Evolutionary conservation across 2,329 filamentous ascomycete genomes (phyloP), one percentile per base, ranked within the genome.

Genomic region (Aspergillus novoparasiticus): DNA sequence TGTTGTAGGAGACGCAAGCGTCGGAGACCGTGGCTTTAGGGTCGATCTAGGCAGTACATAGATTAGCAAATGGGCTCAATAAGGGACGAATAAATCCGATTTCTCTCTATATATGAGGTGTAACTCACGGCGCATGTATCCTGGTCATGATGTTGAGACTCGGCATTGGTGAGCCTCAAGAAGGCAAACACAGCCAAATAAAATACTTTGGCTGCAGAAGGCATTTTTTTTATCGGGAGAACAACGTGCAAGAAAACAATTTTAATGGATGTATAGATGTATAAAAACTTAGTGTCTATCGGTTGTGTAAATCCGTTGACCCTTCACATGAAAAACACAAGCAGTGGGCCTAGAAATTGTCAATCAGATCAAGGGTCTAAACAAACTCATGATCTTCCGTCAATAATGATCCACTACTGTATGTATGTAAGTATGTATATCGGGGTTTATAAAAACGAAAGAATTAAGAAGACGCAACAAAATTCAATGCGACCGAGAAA

Each of bases 1-100:
- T 93, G 61, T 90, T 89, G 80, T 96, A 99, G 61, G 94, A 97
- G 66, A 92, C 93, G 81, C 95, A 98, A 56, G 95, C 93, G 78
- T 99, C 95, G 50, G 91, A 92, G 43, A 99, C 93, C 73, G 95
- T 96, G 65, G 93, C 87, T 69, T 90, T 89, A 21, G 94, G 92
- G 48, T 95, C 93, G 71, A 97, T 91, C 93, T 97, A 83, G 50
- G 73, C 41, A 53, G 12, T 43, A 6, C 19, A 51, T 16, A 41
- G 9, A 34, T 45, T 36, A 50, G 55, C 26, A 59, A 21, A 30
- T 14, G 28, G 21, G 10, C 19, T 34, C 5, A 41, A 43, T 8
- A 34, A 21, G 16, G 2, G 3, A 28, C 26, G 4, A 12, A 3
- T 19, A 50, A 16, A 8, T 9, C 14, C 5, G 12, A 14, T 6